A percentile compares a stretch with the other conserved stretches of the same genome.
Evolutionary conservation across 495 filamentous ascomycete genomes (phyloP).

Genomic region (Neurospora sp.): DNA sequence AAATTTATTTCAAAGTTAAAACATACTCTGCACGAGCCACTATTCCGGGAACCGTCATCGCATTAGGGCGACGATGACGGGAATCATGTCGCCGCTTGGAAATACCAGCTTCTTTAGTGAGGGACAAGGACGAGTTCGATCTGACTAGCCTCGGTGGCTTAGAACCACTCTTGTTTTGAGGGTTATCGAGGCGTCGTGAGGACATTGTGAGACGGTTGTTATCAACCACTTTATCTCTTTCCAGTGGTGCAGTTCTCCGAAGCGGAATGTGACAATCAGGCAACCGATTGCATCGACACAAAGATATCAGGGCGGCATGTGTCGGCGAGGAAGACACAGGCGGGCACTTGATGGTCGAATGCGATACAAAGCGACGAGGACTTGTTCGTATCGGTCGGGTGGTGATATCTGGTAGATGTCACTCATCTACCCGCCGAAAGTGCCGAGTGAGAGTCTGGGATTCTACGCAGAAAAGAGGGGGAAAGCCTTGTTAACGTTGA

Average conservation of each 20-base stretch:
- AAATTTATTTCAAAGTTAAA: conserved; percentile 10
- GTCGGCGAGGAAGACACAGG: not conserved
- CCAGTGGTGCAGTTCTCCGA: not conserved
- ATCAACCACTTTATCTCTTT: not conserved
- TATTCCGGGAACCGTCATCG: conserved; percentile 20
- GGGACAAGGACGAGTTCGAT: conserved; percentile 37
- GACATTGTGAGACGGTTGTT: conserved; percentile 26
- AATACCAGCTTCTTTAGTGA: conserved; percentile 35
- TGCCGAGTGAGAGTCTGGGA: not conserved
- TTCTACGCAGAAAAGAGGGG: not conserved
- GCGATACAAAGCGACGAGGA: not conserved
- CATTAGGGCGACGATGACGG: conserved; percentile 27
- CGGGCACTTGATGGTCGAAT: not conserved
- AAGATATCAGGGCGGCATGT: not conserved
- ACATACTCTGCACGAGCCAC: conserved; percentile 24
- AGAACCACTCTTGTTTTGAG: conserved; percentile 34
- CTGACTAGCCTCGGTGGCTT: conserved; percentile 28
- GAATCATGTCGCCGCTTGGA: conserved; percentile 35
- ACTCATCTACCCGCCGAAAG: not conserved
- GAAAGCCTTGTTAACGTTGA: not conserved
- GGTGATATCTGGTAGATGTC: not conserved
- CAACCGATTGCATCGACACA: not conserved
- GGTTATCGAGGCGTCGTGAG: conserved; percentile 29
- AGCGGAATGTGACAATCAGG: not conserved
- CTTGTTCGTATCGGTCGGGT: not conserved